These are phyloP conservation scores for Venustampulla echinocandica DNA, from an alignment of 495 filamentous ascomycete species.

Conservation along the genomic window DNA sequence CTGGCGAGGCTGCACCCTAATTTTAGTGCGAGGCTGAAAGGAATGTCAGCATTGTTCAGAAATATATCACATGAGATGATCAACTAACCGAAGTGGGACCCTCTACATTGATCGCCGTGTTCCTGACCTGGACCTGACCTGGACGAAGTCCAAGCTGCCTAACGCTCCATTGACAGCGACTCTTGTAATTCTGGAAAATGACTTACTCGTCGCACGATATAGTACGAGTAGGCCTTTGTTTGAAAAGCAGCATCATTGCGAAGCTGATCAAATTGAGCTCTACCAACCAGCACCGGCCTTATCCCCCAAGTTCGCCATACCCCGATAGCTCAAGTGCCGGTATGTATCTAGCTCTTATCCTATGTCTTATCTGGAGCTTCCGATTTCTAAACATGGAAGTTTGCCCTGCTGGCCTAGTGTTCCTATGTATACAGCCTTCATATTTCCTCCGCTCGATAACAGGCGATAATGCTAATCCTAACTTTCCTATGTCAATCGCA, in stretches of 20 bases:
- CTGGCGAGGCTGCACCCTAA: constrained; percentile 2
- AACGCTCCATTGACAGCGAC: background rate
- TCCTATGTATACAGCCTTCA: constrained; percentile 51
- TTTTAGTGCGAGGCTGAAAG: background rate
- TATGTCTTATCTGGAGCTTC: constrained; percentile 25
- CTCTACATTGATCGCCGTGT: background rate
- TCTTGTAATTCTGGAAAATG: constrained; percentile 55
- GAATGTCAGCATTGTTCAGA: background rate
- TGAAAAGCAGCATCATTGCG: constrained; percentile 60
- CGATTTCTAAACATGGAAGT: constrained; percentile 1
- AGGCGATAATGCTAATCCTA: constrained; percentile 92
- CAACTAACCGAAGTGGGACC: background rate
- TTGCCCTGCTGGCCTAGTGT: constrained; percentile 5
- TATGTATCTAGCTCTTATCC: background rate
- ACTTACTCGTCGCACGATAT: constrained; percentile 87
- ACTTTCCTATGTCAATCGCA: constrained; percentile 96
- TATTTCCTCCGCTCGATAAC: constrained; percentile 94
- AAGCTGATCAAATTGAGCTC: constrained; percentile 68
- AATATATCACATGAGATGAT: background rate
- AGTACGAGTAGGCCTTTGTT: constrained; percentile 63
- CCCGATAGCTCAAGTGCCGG: constrained; percentile 82
- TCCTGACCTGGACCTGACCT: background rate
- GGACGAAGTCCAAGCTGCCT: background rate
- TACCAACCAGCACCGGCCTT: constrained; percentile 53
- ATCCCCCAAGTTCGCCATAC: constrained; percentile 85